Evolutionary conservation across 148 eudicot species (phyloP), one percentile per base, ranked within the genome.

Genomic region (Nepenthes mirabilis): DNA sequence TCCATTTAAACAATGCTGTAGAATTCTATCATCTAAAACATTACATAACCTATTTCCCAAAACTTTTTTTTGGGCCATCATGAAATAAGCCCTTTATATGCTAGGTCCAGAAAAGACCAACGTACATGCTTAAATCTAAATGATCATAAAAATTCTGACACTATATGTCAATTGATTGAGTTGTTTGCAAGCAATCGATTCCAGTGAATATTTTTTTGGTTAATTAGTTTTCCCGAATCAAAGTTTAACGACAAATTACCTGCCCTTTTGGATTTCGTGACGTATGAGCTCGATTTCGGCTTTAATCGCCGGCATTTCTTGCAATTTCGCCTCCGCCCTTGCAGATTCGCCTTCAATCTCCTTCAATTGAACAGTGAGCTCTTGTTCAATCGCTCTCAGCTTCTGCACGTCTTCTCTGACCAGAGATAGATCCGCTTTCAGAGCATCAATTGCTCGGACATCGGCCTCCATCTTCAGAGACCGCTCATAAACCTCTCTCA

Each of bases 241-340:
- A 36, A 10, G 6, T 2, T 12, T 36, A 49, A 43, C 43, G 33
- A 6, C 48, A n/a, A 11, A 50, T 32, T 70, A 91, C 97, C 94
- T 93, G 77, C 96, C 98, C 74, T 74, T 76, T 12, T 72, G 69
- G 5, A 91, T 70, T 34, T 88, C 88, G 9, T 71, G 77, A 12
- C 59, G 78, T 77, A 80, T 62, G 14, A 61, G 37, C 37, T 83
- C 83, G 61, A 83, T 71, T 50, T 88, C 87, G 35, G 72, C 75
- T 59, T 74, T 79, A 36, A 88, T 60, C 34, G 57, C 78, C 6
- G 75, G 61, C 36, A 83, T 33, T 5, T 79, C 72, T 35, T 68
- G 35, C 45, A 65, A 56, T 65, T 83, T 83, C 33, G 14, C 2
- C 8, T 65, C 60, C 1, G 68, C 67, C 68, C 55, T 67, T 1